Percentiles rank a stretch among this genome's conserved stretches.
phyloP scores from a whole-genome alignment of 1,284 basidiomycete species.

The Chiua sp. region DNA sequence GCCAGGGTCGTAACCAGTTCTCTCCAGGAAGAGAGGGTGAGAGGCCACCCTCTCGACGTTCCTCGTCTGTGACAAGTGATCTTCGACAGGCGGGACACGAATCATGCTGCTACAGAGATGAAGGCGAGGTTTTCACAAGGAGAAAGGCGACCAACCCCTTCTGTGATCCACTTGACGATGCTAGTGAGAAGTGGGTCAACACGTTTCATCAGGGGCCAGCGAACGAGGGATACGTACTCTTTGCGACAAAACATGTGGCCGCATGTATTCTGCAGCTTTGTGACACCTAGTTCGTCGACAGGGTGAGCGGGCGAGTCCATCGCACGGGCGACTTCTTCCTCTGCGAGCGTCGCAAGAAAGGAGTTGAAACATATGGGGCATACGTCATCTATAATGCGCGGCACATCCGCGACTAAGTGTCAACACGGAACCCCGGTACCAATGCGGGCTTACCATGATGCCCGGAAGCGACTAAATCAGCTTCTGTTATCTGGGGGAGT shows the following conservation, averaged over 20 bases:
- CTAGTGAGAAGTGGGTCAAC: conserved; percentile 41
- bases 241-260: conserved; percentile 76
- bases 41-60: conserved; percentile 14
- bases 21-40: conserved; percentile 2
- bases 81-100: conserved; percentile 69
- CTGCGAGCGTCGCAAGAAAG: conserved; percentile 66
- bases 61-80: conserved; percentile 40
- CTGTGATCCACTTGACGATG: conserved; percentile 66
- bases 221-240: conserved; percentile 52
- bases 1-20: conserved; percentile 31
- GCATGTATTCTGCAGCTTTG: conserved; percentile 62
- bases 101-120: conserved; percentile 48
- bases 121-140: conserved; percentile 8
- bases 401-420: background rate
- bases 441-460: conserved; percentile 39
- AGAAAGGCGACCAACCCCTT: conserved; percentile 50
- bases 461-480: conserved; percentile 43
- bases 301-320: conserved; percentile 79
- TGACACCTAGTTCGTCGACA: conserved; percentile 70
- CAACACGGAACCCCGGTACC: background rate
- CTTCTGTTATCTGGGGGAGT: conserved; percentile 51
- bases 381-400: conserved; percentile 51
- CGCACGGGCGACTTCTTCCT: conserved; percentile 70
- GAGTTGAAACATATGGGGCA: conserved; percentile 77
- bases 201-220: conserved; percentile 6